Evolutionary conservation across 2,329 filamentous ascomycete species (phyloP).

Genomic region (Xylariaceae sp.): DNA sequence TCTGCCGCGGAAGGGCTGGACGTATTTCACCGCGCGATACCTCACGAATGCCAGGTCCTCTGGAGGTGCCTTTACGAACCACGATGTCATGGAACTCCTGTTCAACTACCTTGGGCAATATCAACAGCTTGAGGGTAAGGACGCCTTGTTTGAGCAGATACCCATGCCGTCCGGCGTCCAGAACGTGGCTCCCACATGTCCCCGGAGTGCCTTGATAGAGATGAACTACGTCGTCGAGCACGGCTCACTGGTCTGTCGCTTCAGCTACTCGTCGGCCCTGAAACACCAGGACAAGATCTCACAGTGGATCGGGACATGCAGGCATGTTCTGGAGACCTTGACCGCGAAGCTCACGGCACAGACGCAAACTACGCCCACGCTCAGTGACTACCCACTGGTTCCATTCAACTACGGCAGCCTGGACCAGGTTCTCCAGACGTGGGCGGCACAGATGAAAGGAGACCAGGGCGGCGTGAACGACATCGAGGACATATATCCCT

Average conservation of each 20-base stretch:
- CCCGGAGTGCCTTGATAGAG: neutral
- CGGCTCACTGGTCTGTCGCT: neutral
- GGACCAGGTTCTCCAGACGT: neutral
- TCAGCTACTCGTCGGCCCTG: neutral
- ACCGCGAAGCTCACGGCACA: neutral
- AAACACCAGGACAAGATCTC: neutral
- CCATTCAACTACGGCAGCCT: neutral
- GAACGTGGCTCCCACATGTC: neutral
- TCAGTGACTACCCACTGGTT: neutral
- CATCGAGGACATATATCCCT: neutral
- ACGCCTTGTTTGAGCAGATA: neutral
- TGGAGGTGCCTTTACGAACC: neutral
- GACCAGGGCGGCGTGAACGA: neutral
- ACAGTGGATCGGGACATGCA: neutral
- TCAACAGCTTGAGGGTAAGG: neutral
- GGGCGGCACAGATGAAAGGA: no score
- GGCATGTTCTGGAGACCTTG: neutral
- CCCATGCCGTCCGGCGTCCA: neutral
- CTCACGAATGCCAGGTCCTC: neutral
- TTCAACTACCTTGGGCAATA: slow-evolving; percentile 2
- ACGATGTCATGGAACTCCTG: neutral
- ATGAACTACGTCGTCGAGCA: neutral
- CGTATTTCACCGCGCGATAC: slow-evolving; percentile 1
- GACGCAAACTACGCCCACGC: neutral
- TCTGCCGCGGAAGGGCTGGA: slow-evolving; percentile 2